Conservation (phyloP, 257 asterid species). For the Forsythia suspensa region DNA sequence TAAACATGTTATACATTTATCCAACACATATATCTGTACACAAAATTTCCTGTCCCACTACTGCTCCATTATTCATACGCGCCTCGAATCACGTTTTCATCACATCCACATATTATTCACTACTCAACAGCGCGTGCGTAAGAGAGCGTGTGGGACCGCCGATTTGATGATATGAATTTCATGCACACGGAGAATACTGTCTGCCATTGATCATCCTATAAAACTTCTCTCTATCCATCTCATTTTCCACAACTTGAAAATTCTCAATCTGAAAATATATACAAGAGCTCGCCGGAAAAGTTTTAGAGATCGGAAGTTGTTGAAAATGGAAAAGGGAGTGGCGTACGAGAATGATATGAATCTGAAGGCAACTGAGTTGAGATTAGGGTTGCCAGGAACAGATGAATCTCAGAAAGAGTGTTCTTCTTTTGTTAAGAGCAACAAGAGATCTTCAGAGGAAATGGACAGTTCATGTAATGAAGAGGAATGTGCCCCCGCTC, state of each 20-base stretch:
- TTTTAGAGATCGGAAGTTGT: neutral
- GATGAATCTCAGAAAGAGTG: constrained; percentile 38
- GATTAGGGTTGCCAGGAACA: constrained; percentile 75
- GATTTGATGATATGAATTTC: constrained; percentile 8
- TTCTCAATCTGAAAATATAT: constrained; percentile 10
- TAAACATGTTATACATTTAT: neutral
- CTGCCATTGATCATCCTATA: constrained; percentile 16
- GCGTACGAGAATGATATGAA: constrained; percentile 50
- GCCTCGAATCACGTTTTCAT: neutral
- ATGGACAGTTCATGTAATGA: constrained; percentile 34
- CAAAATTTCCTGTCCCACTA: constrained; percentile 7
- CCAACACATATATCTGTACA: constrained; percentile 18
- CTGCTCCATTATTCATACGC: neutral
- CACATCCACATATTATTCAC: neutral
- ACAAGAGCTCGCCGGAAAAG: neutral
- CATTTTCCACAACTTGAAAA: neutral
- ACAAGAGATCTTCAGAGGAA: constrained; percentile 69
- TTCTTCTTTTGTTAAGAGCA: constrained; percentile 16
- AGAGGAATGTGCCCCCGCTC: constrained; percentile 41
- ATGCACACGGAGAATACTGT: constrained; percentile 22
- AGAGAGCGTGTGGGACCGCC: neutral
- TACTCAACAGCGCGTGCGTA: neutral
- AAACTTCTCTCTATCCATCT: neutral
- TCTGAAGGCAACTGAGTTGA: constrained; percentile 70
- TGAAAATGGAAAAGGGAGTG: constrained; percentile 9